phyloP scores from a whole-genome alignment of 225 moss, liverwort and hornwort species.

The Thuidium tamariscinum region DNA sequence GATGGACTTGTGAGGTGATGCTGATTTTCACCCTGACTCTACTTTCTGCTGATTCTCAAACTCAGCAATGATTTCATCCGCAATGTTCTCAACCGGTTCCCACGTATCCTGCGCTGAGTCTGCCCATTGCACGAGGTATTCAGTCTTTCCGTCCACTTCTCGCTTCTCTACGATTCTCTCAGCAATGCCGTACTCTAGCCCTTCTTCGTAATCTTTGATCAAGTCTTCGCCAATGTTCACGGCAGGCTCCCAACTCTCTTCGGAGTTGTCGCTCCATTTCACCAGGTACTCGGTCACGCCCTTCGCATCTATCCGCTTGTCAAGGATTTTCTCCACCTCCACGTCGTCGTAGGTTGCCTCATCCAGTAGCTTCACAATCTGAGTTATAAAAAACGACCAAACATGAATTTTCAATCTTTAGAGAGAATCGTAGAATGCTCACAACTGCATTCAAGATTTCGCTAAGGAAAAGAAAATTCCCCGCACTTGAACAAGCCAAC shows the following conservation, averaged over 20 bases:
- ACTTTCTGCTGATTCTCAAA: slow-evolving; percentile 29
- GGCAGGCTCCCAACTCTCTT: slow-evolving; percentile 69
- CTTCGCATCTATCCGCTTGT: slow-evolving; percentile 53
- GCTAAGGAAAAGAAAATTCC: neutral
- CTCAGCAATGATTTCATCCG: slow-evolving; percentile 64
- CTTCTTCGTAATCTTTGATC: slow-evolving; percentile 82
- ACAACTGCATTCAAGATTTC: neutral
- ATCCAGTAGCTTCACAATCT: slow-evolving; percentile 85
- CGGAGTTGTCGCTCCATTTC: slow-evolving; percentile 86
- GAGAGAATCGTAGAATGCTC: neutral
- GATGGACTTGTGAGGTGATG: neutral
- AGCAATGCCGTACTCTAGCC: slow-evolving; percentile 85
- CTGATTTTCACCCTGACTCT: neutral
- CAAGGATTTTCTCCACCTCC: slow-evolving; percentile 82
- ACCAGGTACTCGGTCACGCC: slow-evolving; percentile 66
- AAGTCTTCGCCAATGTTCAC: slow-evolving; percentile 73
- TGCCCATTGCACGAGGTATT: slow-evolving; percentile 82
- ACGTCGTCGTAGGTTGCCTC: slow-evolving; percentile 82
- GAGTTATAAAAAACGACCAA: neutral
- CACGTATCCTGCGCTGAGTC: slow-evolving; percentile 62
- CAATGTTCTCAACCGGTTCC: slow-evolving; percentile 73
- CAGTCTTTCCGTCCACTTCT: slow-evolving; percentile 43
- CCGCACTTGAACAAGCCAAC: neutral
- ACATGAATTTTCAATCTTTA: neutral
- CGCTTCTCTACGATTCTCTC: slow-evolving; percentile 65